Conservation (phyloP, 805 yeast genomes). For the Maudiozyma pseudohumilis region DNA sequence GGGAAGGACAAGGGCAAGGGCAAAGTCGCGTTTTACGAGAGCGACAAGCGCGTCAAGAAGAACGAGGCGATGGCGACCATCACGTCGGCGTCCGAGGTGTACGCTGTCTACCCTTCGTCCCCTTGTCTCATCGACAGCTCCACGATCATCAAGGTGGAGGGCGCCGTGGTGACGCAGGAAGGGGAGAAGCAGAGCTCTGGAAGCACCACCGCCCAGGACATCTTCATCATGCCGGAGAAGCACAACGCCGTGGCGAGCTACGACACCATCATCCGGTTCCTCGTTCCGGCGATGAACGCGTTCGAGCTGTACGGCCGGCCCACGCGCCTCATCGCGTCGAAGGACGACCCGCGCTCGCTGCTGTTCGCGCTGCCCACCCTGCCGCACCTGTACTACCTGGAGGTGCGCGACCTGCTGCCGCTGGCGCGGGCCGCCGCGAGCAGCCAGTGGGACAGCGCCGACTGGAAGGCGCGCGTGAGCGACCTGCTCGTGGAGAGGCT, state of each 20-base stretch:
- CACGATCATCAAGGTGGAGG: conserved; percentile 84
- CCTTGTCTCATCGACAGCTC: conserved; percentile 72
- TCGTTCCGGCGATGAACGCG: conserved; percentile 60
- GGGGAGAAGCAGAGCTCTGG: no score
- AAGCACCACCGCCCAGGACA: conserved; percentile 36
- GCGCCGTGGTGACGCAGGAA: conserved; percentile 53
- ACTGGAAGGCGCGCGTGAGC: conserved; percentile 52
- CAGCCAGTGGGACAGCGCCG: conserved; percentile 45
- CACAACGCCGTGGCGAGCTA: conserved; percentile 65
- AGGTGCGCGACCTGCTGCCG: conserved; percentile 47
- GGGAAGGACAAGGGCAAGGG: conserved; percentile 44
- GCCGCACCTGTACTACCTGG: conserved; percentile 56
- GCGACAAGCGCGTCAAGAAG: conserved; percentile 64
- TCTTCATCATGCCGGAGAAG: conserved; percentile 56
- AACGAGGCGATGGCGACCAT: conserved; percentile 70
- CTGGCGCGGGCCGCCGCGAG: conserved; percentile 30
- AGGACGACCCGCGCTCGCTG: conserved; percentile 43
- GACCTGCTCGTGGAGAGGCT: conserved; percentile 45
- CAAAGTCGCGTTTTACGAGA: conserved; percentile 69
- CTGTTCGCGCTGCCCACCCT: conserved; percentile 66
- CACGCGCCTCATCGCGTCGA: conserved; percentile 46
- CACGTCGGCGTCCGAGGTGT: conserved; percentile 55
- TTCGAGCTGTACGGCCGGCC: conserved; percentile 73
- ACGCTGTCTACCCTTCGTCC: conserved; percentile 89
- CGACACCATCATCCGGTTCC: conserved; percentile 62